phyloP scores from a whole-genome alignment of 306 rosid genomes.

The Luffa acutangula region DNA sequence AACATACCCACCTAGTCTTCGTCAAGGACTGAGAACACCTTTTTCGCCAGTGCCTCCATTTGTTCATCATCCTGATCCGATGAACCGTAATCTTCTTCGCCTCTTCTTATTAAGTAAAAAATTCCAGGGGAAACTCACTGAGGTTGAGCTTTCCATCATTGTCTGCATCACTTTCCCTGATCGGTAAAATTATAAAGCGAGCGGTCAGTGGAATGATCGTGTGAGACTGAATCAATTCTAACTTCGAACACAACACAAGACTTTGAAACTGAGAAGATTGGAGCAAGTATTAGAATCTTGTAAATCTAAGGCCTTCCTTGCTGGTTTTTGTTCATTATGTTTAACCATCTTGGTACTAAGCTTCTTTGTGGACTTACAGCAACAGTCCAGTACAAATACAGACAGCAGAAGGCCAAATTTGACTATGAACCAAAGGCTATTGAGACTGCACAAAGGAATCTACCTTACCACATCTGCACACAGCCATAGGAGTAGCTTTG shows the following conservation, averaged over 20 bases:
- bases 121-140: slow-evolving; percentile 85
- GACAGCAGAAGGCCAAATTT: background rate
- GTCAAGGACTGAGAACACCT: slow-evolving; percentile 69
- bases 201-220: background rate
- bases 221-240: background rate
- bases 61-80: slow-evolving; percentile 36
- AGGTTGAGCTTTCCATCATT: slow-evolving; percentile 77
- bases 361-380: background rate
- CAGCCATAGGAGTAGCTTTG: slow-evolving; percentile 71
- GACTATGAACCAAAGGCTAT: background rate
- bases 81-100: slow-evolving; percentile 52
- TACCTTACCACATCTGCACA: slow-evolving; percentile 92
- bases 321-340: background rate
- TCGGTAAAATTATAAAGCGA: slow-evolving; percentile 14
- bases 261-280: background rate
- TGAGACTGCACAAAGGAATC: slow-evolving; percentile 3
- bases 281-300: background rate
- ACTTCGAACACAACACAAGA: background rate
- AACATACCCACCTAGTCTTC: slow-evolving; percentile 51
- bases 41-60: slow-evolving; percentile 61
- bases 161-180: slow-evolving; percentile 76
- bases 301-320: background rate
- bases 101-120: slow-evolving; percentile 80
- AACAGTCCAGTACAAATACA: background rate
- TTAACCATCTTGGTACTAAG: background rate